Evolutionary conservation across 192 early-diverging fungal genomes (phyloP).

Genomic region (Thamnidium elegans): DNA sequence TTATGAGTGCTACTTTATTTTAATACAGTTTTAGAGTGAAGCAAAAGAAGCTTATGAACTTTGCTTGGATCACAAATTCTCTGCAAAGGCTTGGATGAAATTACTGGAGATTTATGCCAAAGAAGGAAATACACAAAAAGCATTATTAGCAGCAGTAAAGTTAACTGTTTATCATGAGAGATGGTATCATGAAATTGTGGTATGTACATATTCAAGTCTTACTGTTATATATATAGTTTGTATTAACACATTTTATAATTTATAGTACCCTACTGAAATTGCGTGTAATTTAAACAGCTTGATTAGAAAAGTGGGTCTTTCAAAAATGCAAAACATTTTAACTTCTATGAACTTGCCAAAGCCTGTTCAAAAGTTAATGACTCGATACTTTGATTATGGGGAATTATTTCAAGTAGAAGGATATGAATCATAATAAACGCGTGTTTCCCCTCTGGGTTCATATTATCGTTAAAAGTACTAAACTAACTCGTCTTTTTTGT

Average conservation of each 20-base stretch:
- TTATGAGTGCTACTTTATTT: not conserved
- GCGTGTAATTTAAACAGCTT: constrained; percentile 82
- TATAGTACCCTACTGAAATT: constrained; percentile 84
- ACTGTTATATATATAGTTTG: not conserved
- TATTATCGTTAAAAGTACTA: no score
- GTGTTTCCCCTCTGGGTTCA: no score
- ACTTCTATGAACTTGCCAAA: constrained; percentile 85
- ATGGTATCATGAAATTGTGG: constrained; percentile 87
- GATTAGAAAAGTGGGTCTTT: constrained; percentile 82
- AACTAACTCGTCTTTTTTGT: not conserved
- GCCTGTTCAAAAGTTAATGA: constrained; percentile 73
- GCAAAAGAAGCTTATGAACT: constrained; percentile 89
- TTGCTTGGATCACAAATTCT: constrained; percentile 88
- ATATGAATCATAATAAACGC: constrained; percentile 51
- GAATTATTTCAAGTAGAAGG: constrained; percentile 75
- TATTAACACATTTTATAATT: not conserved
- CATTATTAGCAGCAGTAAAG: constrained; percentile 78
- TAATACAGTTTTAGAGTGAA: constrained; percentile 42
- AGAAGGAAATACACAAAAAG: constrained; percentile 77
- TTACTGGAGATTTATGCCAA: constrained; percentile 78
- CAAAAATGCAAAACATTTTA: constrained; percentile 89
- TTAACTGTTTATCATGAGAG: constrained; percentile 84
- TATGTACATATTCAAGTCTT: constrained; percentile 39
- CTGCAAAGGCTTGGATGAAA: constrained; percentile 84
- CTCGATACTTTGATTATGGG: constrained; percentile 63